A percentile compares a stretch with the other conserved stretches of the same genome.
These are phyloP conservation scores for Ehretia macrophylla DNA, from an alignment of 257 asterid genomes.

Conservation along the genomic window DNA sequence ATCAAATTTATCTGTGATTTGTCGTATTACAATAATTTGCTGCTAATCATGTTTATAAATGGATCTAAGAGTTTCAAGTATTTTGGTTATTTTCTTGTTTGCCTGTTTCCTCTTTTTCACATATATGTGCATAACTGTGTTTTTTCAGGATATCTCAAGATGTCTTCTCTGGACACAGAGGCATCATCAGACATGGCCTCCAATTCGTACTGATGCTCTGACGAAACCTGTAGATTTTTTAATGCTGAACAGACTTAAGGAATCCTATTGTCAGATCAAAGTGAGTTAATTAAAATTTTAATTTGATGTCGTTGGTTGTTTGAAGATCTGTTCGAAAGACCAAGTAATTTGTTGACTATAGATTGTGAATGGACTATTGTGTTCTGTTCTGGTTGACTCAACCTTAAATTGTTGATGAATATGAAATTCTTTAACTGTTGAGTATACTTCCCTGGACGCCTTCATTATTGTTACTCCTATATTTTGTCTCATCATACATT, in stretches of 20 bases:
- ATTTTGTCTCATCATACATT: too few species aligned
- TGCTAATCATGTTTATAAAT: too few species aligned
- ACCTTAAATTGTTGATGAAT: too few species aligned
- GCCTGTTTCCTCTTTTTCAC: not conserved
- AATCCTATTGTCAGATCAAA: constrained; percentile 78
- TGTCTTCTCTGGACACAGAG: constrained; percentile 99
- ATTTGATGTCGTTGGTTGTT: not conserved
- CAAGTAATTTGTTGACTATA: too few species aligned
- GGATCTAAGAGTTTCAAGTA: too few species aligned
- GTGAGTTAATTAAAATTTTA: constrained; percentile 40
- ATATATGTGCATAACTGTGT: not conserved
- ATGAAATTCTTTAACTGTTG: too few species aligned
- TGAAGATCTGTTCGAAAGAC: too few species aligned
- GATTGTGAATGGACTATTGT: not conserved
- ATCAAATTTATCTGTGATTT: not conserved
- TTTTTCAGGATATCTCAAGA: constrained; percentile 84
- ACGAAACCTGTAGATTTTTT: constrained; percentile 80
- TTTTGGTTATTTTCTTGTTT: too few species aligned
- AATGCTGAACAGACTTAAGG: constrained; percentile 85
- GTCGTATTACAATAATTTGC: too few species aligned
- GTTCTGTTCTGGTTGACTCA: not conserved
- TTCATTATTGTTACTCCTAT: too few species aligned
- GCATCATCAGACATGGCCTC: constrained; percentile 99
- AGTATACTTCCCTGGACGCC: too few species aligned
- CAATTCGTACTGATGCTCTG: constrained; percentile 86